A percentile compares a stretch with the other conserved stretches of the same genome.
Evolutionary conservation across 2,329 filamentous ascomycete genomes (phyloP).

Genomic region (Aspergillus carbonarius): DNA sequence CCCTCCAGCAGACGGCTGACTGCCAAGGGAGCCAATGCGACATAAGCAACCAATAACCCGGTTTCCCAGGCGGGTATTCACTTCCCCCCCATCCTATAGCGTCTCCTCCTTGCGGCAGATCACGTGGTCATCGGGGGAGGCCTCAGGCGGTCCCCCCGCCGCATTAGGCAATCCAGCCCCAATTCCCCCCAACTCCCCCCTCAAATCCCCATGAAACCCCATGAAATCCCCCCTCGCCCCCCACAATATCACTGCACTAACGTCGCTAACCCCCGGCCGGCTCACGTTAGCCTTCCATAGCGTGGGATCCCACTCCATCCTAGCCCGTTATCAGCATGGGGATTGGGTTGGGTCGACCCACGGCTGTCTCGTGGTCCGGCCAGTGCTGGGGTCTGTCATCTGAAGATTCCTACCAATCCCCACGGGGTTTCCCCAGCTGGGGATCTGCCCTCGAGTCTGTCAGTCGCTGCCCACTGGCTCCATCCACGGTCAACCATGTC

Average conservation of each 20-base stretch:
- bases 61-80: not conserved
- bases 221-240: no score
- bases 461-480: not conserved
- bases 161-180: not conserved
- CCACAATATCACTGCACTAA: no score
- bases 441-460: not conserved
- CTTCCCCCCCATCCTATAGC: not conserved
- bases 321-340: not conserved
- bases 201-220: no score
- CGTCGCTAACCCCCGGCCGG: not conserved
- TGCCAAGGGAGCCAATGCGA: conserved; percentile 2
- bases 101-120: not conserved
- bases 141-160: not conserved
- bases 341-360: not conserved
- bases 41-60: not conserved
- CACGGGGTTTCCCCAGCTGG: conserved; percentile 2
- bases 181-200: not conserved
- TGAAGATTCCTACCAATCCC: not conserved
- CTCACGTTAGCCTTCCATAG: not conserved
- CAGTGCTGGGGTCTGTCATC: not conserved
- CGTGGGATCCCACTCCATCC: not conserved
- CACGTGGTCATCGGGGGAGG: not conserved
- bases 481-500: not conserved
- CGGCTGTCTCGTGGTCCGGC: not conserved
- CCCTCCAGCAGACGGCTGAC: not conserved